Percentiles rank a stretch among this genome's conserved stretches.
Evolutionary conservation across 2,329 filamentous ascomycete genomes (phyloP).

Genomic region (Xylariaceae sp.): DNA sequence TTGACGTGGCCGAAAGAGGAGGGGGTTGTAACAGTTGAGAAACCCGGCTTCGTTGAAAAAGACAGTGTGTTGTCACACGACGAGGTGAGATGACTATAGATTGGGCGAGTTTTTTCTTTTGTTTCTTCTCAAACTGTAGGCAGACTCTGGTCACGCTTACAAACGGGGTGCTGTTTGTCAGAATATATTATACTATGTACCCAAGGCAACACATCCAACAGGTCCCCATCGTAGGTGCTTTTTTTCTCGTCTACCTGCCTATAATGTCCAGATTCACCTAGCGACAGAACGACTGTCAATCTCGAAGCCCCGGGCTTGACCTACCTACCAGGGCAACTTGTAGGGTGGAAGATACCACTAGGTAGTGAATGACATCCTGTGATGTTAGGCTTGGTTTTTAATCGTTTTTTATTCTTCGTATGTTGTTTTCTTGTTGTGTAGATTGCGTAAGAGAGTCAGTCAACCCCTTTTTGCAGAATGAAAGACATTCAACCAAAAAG

Average conservation of each 20-base stretch:
- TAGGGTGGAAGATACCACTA: not conserved
- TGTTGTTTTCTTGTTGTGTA: too few species aligned
- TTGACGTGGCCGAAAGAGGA: not conserved
- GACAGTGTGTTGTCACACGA: not conserved
- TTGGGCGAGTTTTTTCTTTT: not conserved
- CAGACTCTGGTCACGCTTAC: not conserved
- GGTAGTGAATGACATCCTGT: not conserved
- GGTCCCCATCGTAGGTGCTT: slow-evolving; percentile 5
- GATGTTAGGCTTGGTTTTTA: not conserved
- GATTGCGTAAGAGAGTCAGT: too few species aligned
- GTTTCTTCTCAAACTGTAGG: not conserved
- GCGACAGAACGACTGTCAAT: not conserved
- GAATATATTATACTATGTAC: slow-evolving; percentile 22
- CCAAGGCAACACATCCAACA: not conserved
- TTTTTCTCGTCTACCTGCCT: not conserved
- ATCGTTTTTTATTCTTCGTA: too few species aligned
- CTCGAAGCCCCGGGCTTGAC: too few species aligned
- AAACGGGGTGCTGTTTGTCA: slow-evolving; percentile 5
- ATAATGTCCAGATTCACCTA: not conserved
- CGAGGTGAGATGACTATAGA: slow-evolving; percentile 3
- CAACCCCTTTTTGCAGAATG: too few species aligned
- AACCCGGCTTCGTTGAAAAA: not conserved
- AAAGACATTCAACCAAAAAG: too few species aligned
- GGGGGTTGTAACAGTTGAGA: slow-evolving; percentile 1
- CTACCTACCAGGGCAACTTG: not conserved